Base-by-base conservation (phyloP, 306 rosid genomes). In the Vachellia collinsii region DNA sequence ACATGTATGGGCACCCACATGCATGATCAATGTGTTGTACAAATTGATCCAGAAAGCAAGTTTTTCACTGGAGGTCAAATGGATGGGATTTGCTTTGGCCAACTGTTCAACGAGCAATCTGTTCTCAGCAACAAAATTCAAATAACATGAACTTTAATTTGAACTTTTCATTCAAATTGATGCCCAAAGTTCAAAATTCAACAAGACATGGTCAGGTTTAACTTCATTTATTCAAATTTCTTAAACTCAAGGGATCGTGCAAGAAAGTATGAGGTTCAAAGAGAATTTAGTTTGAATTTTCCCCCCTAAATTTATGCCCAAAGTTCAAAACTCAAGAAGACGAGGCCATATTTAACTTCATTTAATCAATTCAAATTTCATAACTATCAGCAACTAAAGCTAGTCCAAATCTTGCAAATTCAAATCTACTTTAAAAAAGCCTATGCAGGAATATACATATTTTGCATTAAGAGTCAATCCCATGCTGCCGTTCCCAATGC, bases 31-130 rank as follows among this genome's bases (percentile, higher is more conserved):
- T 23, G 97, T 88, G 79, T 91, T 91, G 78, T 91, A 91, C 68
- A 89, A 83, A 85, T 91, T 91, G 69, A 91, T 89, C 97, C 97
- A 91, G 82, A 91, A 91, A 54, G 97, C 92, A 47, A 91, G 88
- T 88, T 86, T 87, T 86, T 91, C 92, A 13, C 85, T 74, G 83
- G 84, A 75, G 85, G 79, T 88, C 85, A 91, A 80, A 80, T 83
- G 91, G 80, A 86, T 70, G 53, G 93, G 93, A 73, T 89, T 91
- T 77, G 88, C 93, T 78, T 89, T 89, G 4, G 92, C 93, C 69
- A 91, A 90, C 63, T 89, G 93, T 88, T 91, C 97, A 36, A 91
- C 97, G 79, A 91, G 93, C 77, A 83, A 74, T 79, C 97, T 91
- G 92, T 73, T 50, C 58, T n/a, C 80, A 73, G 64, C 23, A 69